Conservation (phyloP, 805 yeast species). For the Spathaspora passalidarum region DNA sequence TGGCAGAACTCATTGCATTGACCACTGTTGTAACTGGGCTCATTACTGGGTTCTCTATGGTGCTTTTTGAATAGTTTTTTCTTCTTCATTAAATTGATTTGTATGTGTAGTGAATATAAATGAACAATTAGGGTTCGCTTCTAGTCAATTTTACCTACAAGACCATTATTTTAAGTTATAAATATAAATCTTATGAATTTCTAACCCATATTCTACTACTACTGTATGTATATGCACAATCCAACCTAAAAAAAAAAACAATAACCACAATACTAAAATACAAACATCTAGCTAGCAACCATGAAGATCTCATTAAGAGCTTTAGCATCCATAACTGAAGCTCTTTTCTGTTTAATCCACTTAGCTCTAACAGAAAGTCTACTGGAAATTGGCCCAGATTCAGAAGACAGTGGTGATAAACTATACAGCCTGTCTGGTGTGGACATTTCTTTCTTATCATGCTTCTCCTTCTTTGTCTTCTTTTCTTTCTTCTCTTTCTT, state of each 20-base stretch:
- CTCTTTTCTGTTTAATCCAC: slow-evolving; percentile 87
- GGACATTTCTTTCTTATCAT: slow-evolving; percentile 1
- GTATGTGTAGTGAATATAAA: not conserved
- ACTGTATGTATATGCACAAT: not conserved
- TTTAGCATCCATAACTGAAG: slow-evolving; percentile 85
- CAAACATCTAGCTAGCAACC: slow-evolving; percentile 50
- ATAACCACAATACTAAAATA: not conserved
- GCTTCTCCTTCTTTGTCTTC: slow-evolving; percentile 9
- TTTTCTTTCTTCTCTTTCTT: slow-evolving; percentile 11
- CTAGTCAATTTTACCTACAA: not conserved
- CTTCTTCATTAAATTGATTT: not conserved
- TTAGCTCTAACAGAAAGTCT: slow-evolving; percentile 67
- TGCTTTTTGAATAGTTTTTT: slow-evolving; percentile 11
- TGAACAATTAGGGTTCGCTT: not conserved
- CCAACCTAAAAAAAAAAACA: not conserved
- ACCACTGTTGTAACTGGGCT: slow-evolving; percentile 34
- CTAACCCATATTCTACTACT: not conserved
- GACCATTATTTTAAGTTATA: not conserved
- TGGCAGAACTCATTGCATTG: slow-evolving; percentile 30
- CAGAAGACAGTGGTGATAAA: slow-evolving; percentile 5
- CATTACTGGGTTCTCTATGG: slow-evolving; percentile 44
- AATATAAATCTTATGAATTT: not conserved
- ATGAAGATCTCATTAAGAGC: slow-evolving; percentile 91
- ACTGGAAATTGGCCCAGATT: slow-evolving; percentile 24
- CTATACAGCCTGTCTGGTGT: slow-evolving; percentile 4